Percentiles rank a stretch among this genome's conserved stretches.
phyloP scores from a whole-genome alignment of 2,329 filamentous ascomycete genomes.

The Mycosphaerella arachidis region DNA sequence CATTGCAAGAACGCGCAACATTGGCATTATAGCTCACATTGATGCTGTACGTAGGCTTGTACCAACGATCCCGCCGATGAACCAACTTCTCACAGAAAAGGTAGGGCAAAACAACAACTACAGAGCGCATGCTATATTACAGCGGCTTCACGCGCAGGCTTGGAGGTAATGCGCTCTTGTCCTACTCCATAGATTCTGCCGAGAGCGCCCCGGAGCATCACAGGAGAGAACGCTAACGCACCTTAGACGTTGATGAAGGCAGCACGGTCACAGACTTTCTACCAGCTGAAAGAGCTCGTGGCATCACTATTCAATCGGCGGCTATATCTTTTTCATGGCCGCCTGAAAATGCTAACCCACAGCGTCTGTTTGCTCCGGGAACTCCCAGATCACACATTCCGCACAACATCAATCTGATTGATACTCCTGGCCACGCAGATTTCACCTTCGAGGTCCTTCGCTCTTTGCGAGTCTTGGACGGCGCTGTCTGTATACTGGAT shows the following conservation, averaged over 20 bases:
- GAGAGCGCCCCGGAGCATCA: too few relatives aligned
- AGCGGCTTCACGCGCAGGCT: conserved; percentile 83
- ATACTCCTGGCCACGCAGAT: conserved; percentile 94
- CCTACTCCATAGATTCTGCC: too few relatives aligned
- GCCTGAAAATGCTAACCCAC: conserved; percentile 39
- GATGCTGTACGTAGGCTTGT: conserved; percentile 62
- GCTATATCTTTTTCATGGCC: conserved; percentile 96
- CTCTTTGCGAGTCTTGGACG: conserved; percentile 81
- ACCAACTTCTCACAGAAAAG: conserved; percentile 10
- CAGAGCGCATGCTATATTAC: conserved; percentile 98
- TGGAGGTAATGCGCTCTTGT: conserved; percentile 52
- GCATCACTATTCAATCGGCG: conserved; percentile 96
- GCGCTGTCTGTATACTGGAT: conserved; percentile 87
- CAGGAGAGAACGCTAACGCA: conserved; percentile 4
- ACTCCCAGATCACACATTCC: conserved; percentile 48
- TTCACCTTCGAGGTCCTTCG: conserved; percentile 95
- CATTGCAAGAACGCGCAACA: conserved; percentile 53
- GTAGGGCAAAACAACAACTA: conserved; percentile 92
- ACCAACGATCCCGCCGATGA: background rate
- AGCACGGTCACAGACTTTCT: conserved; percentile 97
- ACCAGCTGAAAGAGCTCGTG: conserved; percentile 82
- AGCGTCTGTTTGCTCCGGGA: conserved; percentile 16
- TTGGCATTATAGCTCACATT: conserved; percentile 97
- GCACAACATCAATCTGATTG: conserved; percentile 84
- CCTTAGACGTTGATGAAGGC: conserved; percentile 80